phyloP scores from a whole-genome alignment of 805 yeast species.

The Wickerhamomyces ciferrii region DNA sequence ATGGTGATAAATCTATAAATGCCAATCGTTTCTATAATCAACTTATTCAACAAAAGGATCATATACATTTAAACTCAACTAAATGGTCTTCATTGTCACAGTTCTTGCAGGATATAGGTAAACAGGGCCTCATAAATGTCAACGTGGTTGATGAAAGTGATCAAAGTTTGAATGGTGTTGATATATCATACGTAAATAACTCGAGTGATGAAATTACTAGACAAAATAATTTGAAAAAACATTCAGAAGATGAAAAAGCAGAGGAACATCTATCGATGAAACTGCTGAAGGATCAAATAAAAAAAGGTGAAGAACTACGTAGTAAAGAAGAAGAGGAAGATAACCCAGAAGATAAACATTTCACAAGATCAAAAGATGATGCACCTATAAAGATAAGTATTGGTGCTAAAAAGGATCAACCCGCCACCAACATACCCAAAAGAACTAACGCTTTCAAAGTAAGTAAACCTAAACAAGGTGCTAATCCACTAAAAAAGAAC shows the following conservation, averaged over 20 bases:
- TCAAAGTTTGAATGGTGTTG: constrained; percentile 31
- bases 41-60: constrained; percentile 75
- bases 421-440: constrained; percentile 1
- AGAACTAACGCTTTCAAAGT: constrained; percentile 17
- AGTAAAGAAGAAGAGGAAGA: background rate
- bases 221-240: constrained; percentile 30
- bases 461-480: constrained; percentile 4
- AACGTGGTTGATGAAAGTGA: constrained; percentile 26
- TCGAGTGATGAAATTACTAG: constrained; percentile 42
- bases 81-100: constrained; percentile 66
- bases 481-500: constrained; percentile 9
- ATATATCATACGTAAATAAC: constrained; percentile 49
- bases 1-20: constrained; percentile 75
- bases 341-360: background rate
- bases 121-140: constrained; percentile 51
- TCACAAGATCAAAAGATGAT: background rate
- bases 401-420: constrained; percentile 7
- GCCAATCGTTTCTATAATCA: constrained; percentile 90
- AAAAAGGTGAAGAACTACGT: constrained; percentile 28
- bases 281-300: constrained; percentile 49
- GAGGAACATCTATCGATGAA: constrained; percentile 43
- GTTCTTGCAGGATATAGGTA: constrained; percentile 58
- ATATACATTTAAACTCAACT: constrained; percentile 89
- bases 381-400: constrained; percentile 10
- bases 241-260: constrained; percentile 28